A percentile compares a stretch with the other conserved stretches of the same genome.
These are phyloP conservation scores for Basipetospora chlamydospora DNA, from an alignment of 2,329 filamentous ascomycete genomes.

Conservation along the genomic window DNA sequence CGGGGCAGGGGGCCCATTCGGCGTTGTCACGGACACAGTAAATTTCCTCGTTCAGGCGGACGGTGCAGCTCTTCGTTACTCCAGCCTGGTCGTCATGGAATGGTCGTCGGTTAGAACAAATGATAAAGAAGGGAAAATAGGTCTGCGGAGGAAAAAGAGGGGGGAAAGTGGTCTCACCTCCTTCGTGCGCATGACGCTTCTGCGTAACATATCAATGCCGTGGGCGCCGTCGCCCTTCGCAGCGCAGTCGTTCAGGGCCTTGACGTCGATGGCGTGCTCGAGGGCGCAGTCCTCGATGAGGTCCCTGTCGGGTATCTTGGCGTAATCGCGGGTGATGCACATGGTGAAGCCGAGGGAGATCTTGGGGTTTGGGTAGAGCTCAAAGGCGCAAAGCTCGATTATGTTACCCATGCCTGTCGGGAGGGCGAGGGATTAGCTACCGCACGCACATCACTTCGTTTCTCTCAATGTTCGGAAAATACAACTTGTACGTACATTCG, in stretches of 20 bases:
- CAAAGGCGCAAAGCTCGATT: constrained; percentile 76
- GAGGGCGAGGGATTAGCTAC: not conserved
- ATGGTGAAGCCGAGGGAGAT: constrained; percentile 85
- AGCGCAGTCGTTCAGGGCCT: constrained; percentile 67
- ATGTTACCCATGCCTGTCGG: constrained; percentile 69
- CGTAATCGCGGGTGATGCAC: constrained; percentile 68
- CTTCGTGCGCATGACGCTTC: constrained; percentile 50
- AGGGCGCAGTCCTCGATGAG: constrained; percentile 78
- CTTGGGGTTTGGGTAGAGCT: constrained; percentile 73
- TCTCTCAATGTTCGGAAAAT: not conserved
- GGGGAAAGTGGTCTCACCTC: constrained; percentile 26
- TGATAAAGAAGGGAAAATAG: too few relatives aligned
- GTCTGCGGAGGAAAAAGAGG: too few relatives aligned
- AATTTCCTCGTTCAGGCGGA: constrained; percentile 61
- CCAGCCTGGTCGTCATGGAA: constrained; percentile 29
- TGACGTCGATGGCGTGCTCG: constrained; percentile 79
- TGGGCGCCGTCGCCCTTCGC: constrained; percentile 60
- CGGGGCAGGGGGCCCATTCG: constrained; percentile 66
- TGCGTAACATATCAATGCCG: constrained; percentile 51
- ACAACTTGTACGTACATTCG: constrained; percentile 49
- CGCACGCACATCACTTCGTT: too few relatives aligned
- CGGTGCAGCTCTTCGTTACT: constrained; percentile 61
- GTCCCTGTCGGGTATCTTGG: constrained; percentile 60
- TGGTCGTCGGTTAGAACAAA: constrained; percentile 4
- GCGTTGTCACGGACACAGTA: constrained; percentile 75